Evolutionary conservation across 116 monocot genomes (phyloP).

Genomic region (Zostera marina): DNA sequence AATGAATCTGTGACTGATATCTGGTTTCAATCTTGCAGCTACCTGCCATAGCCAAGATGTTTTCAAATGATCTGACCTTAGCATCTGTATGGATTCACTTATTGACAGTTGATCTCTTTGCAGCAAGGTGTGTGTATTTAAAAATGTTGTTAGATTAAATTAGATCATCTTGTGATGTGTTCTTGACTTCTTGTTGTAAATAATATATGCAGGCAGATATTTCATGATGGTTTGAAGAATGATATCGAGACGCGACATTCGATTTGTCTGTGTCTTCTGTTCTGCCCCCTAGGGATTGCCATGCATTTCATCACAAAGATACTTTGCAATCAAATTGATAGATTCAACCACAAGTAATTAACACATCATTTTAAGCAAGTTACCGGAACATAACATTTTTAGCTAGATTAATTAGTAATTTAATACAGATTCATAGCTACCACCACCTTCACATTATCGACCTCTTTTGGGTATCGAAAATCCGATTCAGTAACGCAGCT

Average conservation of each 20-base stretch:
- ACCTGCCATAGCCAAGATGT: conserved; percentile 61
- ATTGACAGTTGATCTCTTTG: conserved; percentile 82
- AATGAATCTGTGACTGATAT: no score
- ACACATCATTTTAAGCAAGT: not conserved
- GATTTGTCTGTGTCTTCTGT: conserved; percentile 72
- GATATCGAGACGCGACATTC: conserved; percentile 83
- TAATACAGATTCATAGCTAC: not conserved
- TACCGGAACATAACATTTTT: no score
- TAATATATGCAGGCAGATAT: conserved; percentile 69
- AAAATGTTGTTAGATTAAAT: conserved; percentile 2
- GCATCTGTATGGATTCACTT: conserved; percentile 92
- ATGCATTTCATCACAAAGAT: conserved; percentile 59
- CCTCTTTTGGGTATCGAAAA: not conserved
- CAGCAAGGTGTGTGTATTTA: conserved; percentile 43
- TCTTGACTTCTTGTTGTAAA: not conserved
- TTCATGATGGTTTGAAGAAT: conserved; percentile 64
- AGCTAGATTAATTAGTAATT: not conserved
- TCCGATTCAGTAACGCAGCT: conserved; percentile 37
- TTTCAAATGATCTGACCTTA: conserved; percentile 57
- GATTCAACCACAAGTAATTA: not conserved
- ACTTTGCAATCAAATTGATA: not conserved
- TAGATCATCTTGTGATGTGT: no score
- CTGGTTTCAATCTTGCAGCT: conserved; percentile 25
- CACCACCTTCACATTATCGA: not conserved
- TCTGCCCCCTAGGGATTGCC: conserved; percentile 69